Conservation (phyloP, 768 basidiomycete species). For the Tricholoma matsutake region DNA sequence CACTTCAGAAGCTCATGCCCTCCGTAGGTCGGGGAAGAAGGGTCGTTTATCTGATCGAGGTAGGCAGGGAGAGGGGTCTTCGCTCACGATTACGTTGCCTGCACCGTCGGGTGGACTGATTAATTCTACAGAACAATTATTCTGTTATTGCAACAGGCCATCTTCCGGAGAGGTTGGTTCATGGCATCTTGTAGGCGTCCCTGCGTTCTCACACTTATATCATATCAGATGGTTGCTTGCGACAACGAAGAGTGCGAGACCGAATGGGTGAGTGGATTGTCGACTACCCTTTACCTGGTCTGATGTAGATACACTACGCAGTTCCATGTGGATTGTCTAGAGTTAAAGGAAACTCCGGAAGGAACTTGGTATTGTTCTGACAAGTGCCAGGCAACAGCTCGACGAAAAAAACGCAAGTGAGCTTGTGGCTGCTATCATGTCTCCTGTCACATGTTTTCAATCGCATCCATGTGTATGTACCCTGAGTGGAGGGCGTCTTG, state of each 20-base stretch:
- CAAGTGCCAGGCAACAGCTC: conserved; percentile 42
- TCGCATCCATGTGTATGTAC: neutral
- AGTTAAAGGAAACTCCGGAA: conserved; percentile 54
- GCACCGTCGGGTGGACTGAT: conserved; percentile 16
- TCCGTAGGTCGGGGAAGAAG: neutral
- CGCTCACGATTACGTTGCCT: conserved; percentile 37
- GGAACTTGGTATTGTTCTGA: conserved; percentile 74
- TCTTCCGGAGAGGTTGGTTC: conserved; percentile 74
- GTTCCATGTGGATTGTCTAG: conserved; percentile 75
- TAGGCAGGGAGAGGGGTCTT: conserved; percentile 5
- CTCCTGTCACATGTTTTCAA: neutral
- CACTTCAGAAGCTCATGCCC: neutral
- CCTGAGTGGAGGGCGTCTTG: neutral
- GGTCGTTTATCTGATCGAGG: neutral
- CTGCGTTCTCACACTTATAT: neutral
- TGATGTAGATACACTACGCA: conserved; percentile 21
- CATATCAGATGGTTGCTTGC: conserved; percentile 79
- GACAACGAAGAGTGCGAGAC: conserved; percentile 65
- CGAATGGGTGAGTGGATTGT: conserved; percentile 71
- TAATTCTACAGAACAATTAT: conserved; percentile 41
- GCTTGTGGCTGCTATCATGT: neutral
- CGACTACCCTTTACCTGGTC: neutral
- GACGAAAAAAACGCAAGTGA: conserved; percentile 29
- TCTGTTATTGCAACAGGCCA: conserved; percentile 79
- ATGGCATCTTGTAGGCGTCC: conserved; percentile 7